phyloP scores from a whole-genome alignment of 2,329 filamentous ascomycete species.

The Colletotrichum zoysiae region DNA sequence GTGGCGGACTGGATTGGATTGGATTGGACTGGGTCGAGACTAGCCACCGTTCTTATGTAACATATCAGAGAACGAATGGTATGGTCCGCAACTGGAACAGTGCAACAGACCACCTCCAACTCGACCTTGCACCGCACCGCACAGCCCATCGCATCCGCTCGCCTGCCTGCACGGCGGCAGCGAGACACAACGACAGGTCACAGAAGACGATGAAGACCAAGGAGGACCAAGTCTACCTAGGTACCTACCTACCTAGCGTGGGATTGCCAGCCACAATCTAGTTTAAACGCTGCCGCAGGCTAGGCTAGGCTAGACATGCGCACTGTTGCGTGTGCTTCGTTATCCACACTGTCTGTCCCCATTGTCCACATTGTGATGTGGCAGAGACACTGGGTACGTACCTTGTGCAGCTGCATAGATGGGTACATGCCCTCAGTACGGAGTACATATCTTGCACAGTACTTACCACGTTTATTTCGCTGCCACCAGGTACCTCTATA shows the following conservation, averaged over 20 bases:
- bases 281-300: neutral
- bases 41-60: neutral
- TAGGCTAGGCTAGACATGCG: neutral
- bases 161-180: constrained; percentile 9
- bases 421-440: no score
- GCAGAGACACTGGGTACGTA: constrained; percentile 20
- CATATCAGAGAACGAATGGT: neutral
- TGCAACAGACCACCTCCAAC: constrained; percentile 16
- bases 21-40: neutral
- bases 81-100: constrained; percentile 13
- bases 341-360: neutral
- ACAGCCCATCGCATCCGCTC: neutral
- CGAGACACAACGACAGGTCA: neutral
- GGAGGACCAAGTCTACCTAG: neutral
- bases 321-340: neutral
- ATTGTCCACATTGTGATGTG: neutral
- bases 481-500: no score
- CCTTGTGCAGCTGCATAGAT: no score
- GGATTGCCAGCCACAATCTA: constrained; percentile 17
- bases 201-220: neutral
- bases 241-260: constrained; percentile 2
- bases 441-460: no score
- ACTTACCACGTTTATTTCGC: no score
- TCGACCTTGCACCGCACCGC: neutral
- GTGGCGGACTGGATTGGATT: neutral